These are phyloP conservation scores for Phytophthora boehmeriae DNA, from an alignment of 352 stramenopile species.

Conservation along the genomic window DNA sequence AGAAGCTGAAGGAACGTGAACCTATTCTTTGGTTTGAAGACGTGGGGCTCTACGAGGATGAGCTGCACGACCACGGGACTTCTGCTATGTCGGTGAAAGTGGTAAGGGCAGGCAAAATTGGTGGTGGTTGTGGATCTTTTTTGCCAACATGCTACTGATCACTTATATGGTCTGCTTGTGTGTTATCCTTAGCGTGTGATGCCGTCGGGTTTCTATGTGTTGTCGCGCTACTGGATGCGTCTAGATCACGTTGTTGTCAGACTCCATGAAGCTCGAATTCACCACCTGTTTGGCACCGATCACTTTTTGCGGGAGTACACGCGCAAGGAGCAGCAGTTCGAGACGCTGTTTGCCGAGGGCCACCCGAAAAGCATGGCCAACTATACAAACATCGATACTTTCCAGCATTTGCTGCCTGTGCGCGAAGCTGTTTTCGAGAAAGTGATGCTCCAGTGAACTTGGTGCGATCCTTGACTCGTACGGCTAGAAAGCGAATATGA, in stretches of 20 bases:
- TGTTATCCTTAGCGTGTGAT: conserved; percentile 72
- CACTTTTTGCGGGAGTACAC: conserved; percentile 83
- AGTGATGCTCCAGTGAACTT: conserved; percentile 52
- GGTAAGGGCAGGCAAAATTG: conserved; percentile 38
- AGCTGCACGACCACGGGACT: conserved; percentile 83
- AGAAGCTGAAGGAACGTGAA: conserved; percentile 84
- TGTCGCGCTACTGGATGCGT: conserved; percentile 85
- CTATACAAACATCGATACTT: conserved; percentile 87
- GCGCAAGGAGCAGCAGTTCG: conserved; percentile 78
- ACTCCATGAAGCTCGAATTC: conserved; percentile 82
- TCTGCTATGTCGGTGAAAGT: conserved; percentile 87
- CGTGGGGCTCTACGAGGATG: conserved; percentile 79
- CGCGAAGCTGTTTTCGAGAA: conserved; percentile 69
- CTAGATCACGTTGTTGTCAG: conserved; percentile 82
- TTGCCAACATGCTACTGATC: neutral
- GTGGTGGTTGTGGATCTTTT: neutral
- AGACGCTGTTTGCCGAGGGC: conserved; percentile 65
- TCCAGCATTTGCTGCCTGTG: conserved; percentile 73
- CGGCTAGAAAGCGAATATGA: neutral
- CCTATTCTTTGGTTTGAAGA: conserved; percentile 88
- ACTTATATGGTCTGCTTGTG: conserved; percentile 8
- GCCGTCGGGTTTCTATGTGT: conserved; percentile 81
- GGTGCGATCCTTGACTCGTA: neutral
- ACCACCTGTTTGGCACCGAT: conserved; percentile 79
- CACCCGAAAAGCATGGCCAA: conserved; percentile 78